These are phyloP conservation scores for Umbelopsis sp. DNA, from an alignment of 192 early-diverging fungal genomes.

Conservation along the genomic window DNA sequence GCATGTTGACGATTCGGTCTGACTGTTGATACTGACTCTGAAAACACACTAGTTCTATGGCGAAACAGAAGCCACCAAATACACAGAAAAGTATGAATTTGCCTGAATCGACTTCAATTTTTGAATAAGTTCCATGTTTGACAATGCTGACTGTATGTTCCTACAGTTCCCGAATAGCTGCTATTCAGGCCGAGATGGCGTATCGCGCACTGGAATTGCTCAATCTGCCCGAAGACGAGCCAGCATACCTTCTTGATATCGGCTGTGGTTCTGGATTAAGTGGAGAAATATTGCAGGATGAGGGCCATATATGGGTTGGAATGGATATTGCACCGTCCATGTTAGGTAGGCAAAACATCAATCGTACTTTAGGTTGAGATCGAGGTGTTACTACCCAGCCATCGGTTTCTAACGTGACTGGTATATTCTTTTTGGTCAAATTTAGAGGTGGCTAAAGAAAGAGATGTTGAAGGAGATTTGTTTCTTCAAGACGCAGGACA, in stretches of 20 bases:
- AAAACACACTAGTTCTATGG: constrained; percentile 78
- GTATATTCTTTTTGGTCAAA: constrained; percentile 11
- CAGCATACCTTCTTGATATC: constrained; percentile 88
- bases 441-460: constrained; percentile 83
- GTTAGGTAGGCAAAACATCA: constrained; percentile 57
- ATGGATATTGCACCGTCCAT: constrained; percentile 94
- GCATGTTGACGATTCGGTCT: not conserved
- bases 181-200: constrained; percentile 95
- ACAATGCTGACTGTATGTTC: not conserved
- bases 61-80: constrained; percentile 91
- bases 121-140: too few relatives aligned
- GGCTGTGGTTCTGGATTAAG: constrained; percentile 96
- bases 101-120: too few relatives aligned
- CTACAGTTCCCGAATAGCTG: constrained; percentile 86
- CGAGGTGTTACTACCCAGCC: not conserved
- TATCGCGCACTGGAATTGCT: constrained; percentile 90
- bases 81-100: constrained; percentile 79
- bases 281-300: constrained; percentile 93
- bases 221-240: constrained; percentile 72
- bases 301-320: constrained; percentile 97
- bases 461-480: constrained; percentile 93
- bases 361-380: not conserved
- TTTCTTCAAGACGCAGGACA: constrained; percentile 96
- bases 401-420: not conserved
- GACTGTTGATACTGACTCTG: not conserved